Evolutionary conservation across 192 early-diverging fungal species (phyloP).

Genomic region (Backusella parvicylindrica): DNA sequence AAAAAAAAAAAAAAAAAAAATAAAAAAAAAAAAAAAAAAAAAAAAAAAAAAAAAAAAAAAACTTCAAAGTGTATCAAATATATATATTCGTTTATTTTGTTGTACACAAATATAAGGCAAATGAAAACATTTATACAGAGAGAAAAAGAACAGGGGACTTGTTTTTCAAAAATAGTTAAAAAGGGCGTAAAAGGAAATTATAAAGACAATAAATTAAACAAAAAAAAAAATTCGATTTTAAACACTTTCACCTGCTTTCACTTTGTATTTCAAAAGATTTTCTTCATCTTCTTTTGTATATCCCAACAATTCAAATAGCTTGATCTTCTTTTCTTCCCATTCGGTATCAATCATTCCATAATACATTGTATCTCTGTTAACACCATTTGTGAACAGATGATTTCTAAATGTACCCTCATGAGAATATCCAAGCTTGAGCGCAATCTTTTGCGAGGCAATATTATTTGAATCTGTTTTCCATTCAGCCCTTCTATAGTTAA

Average conservation of each 20-base stretch:
- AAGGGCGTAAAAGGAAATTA: background rate
- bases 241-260: background rate
- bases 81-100: background rate
- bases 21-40: too few relatives aligned
- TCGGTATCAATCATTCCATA: background rate
- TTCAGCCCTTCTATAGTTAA: slow-evolving; percentile 10
- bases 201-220: background rate
- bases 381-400: slow-evolving; percentile 22
- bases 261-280: background rate
- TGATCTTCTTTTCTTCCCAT: background rate
- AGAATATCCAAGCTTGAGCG: slow-evolving; percentile 32
- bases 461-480: slow-evolving; percentile 42
- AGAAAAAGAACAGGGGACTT: background rate
- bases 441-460: slow-evolving; percentile 39
- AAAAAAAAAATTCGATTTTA: too few relatives aligned
- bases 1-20: too few relatives aligned
- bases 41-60: background rate
- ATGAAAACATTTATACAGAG: background rate
- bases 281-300: slow-evolving; percentile 3
- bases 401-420: slow-evolving; percentile 30
- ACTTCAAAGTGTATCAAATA: background rate
- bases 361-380: background rate
- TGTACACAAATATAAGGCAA: background rate
- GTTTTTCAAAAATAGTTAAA: too few relatives aligned
- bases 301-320: background rate